Evolutionary conservation across 1,284 basidiomycete genomes (phyloP).

Genomic region (Cutaneotrichosporon sp.): DNA sequence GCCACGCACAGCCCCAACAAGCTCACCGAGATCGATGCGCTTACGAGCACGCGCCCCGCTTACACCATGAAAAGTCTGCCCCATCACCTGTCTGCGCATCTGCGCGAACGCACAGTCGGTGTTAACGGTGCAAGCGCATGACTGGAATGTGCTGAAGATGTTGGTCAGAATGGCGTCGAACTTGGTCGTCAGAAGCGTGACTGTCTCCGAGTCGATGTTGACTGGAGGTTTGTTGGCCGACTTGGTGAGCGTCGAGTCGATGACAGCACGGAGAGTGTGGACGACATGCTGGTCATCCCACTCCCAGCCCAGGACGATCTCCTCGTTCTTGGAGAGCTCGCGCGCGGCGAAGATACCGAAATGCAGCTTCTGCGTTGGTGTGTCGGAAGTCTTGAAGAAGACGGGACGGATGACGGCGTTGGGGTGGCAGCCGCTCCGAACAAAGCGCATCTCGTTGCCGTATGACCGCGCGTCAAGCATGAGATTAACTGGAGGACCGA

Average conservation of each 20-base stretch:
- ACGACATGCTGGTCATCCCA: slow-evolving; percentile 93
- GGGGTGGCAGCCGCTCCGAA: slow-evolving; percentile 80
- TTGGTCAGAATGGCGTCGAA: slow-evolving; percentile 71
- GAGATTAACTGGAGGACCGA: slow-evolving; percentile 76
- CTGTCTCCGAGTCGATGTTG: slow-evolving; percentile 23
- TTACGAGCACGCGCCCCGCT: slow-evolving; percentile 29
- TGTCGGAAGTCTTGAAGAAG: slow-evolving; percentile 50
- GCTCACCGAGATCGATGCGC: slow-evolving; percentile 62
- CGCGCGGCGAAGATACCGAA: slow-evolving; percentile 82
- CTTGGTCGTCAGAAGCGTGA: slow-evolving; percentile 56
- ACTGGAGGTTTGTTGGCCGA: slow-evolving; percentile 30
- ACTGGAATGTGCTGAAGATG: slow-evolving; percentile 69
- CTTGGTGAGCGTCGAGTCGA: slow-evolving; percentile 33
- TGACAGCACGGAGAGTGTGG: slow-evolving; percentile 61
- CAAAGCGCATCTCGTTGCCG: slow-evolving; percentile 73
- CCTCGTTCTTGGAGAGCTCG: slow-evolving; percentile 75
- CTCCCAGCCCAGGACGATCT: slow-evolving; percentile 90
- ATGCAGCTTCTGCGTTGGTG: slow-evolving; percentile 56
- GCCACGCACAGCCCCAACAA: slow-evolving; percentile 67
- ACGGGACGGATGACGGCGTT: slow-evolving; percentile 83
- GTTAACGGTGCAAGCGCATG: slow-evolving; percentile 70
- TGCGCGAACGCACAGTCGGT: slow-evolving; percentile 66
- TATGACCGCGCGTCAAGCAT: slow-evolving; percentile 78
- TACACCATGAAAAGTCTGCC: slow-evolving; percentile 26
- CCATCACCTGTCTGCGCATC: slow-evolving; percentile 63